Evolutionary conservation across 306 rosid species (phyloP).

Genomic region (Cicer pinnatifidum): DNA sequence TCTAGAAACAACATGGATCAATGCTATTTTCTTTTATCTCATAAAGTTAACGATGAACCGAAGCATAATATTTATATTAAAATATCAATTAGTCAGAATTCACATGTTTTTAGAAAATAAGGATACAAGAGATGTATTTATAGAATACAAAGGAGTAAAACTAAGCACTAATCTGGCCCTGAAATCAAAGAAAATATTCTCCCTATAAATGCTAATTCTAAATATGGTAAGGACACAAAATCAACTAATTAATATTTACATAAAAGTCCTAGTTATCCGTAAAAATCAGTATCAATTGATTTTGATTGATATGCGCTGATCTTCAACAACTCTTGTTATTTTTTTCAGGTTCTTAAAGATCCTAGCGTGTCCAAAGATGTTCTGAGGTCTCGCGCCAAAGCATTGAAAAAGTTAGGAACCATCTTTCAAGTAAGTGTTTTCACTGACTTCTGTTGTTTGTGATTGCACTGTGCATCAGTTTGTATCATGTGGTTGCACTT

Average conservation of each 20-base stretch:
- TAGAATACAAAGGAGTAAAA: no score
- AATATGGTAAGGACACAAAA: no score
- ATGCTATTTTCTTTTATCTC: conserved; percentile 7
- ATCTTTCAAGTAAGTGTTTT: conserved; percentile 77
- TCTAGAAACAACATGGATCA: conserved; percentile 28
- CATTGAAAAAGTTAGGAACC: conserved; percentile 75
- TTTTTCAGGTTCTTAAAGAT: conserved; percentile 78
- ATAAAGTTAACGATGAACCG: conserved; percentile 6
- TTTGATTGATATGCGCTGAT: no score
- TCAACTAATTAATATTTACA: no score
- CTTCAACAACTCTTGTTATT: conserved; percentile 1
- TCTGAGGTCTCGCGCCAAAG: conserved; percentile 68
- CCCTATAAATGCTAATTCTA: no score
- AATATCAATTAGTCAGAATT: conserved; percentile 13
- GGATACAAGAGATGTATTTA: no score
- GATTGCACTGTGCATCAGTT: conserved; percentile 3
- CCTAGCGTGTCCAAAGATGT: conserved; percentile 72
- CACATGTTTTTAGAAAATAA: conserved; percentile 26
- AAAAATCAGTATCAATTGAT: no score
- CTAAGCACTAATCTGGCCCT: no score
- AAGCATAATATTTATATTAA: conserved; percentile 3
- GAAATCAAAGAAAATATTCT: no score
- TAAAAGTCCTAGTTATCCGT: no score
- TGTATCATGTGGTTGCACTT: conserved; percentile 16
- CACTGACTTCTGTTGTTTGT: conserved; percentile 35